Conservation (phyloP, 176 grass and related monocot genomes). For the Hordeum vulgare region DNA sequence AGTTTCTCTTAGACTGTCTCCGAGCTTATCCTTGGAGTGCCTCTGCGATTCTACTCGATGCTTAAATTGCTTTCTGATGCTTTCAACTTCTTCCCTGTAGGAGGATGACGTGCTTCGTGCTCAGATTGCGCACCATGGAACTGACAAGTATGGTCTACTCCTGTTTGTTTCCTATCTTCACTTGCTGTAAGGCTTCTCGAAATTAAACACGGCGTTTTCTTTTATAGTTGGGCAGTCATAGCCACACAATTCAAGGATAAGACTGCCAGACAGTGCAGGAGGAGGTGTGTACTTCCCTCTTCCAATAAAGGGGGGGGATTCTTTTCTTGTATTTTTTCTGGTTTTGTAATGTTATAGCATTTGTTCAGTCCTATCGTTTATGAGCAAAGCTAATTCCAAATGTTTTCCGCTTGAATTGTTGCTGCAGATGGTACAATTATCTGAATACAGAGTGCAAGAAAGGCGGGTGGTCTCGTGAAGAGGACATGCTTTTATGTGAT, state of each 20-base stretch:
- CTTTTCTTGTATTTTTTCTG: neutral
- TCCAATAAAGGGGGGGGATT: neutral
- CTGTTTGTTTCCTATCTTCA: neutral
- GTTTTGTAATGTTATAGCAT: neutral
- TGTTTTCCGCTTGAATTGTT: neutral
- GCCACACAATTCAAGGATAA: conserved; percentile 91
- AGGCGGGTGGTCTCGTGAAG: conserved; percentile 91
- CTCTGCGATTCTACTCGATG: neutral
- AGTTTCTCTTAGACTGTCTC: neutral
- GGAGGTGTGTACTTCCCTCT: conserved; percentile 49
- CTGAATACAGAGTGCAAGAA: conserved; percentile 98
- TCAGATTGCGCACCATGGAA: conserved; percentile 78
- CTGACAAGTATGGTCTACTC: conserved; percentile 48
- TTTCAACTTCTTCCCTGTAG: conserved; percentile 38
- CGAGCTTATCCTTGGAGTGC: neutral
- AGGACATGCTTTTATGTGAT: conserved; percentile 89
- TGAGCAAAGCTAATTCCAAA: neutral
- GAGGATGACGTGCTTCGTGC: conserved; percentile 81
- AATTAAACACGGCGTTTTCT: neutral
- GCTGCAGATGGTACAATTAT: conserved; percentile 86
- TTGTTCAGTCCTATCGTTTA: neutral
- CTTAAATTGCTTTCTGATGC: conserved; percentile 6
- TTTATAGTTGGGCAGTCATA: conserved; percentile 69
- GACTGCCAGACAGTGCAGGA: conserved; percentile 83
- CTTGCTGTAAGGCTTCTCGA: neutral